Evolutionary conservation across 2,329 filamentous ascomycete species (phyloP).

Genomic region (Penicillium paneum): DNA sequence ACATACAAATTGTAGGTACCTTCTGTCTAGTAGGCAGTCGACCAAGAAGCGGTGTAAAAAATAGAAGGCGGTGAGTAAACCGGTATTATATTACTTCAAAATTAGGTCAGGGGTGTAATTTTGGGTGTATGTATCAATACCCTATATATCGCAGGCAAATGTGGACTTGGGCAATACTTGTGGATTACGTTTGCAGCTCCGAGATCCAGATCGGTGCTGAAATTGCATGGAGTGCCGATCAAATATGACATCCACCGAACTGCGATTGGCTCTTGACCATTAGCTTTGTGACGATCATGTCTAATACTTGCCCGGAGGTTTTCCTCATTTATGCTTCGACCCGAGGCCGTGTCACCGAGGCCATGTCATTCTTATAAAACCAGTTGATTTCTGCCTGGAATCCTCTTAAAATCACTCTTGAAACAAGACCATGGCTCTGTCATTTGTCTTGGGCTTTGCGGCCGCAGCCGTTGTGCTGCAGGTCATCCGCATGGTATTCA

Average conservation of each 20-base stretch:
- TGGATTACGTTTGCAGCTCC: too few species aligned
- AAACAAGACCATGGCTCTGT: slow-evolving; percentile 14
- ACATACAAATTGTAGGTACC: too few species aligned
- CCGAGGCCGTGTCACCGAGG: background rate
- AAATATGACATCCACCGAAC: background rate
- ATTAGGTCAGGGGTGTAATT: too few species aligned
- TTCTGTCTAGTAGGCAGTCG: too few species aligned
- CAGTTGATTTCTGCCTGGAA: background rate
- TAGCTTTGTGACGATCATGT: background rate
- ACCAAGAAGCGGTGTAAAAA: too few species aligned
- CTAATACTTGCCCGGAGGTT: background rate
- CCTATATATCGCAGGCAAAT: too few species aligned
- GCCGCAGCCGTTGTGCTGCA: slow-evolving; percentile 25
- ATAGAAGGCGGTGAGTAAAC: too few species aligned
- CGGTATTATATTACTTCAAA: too few species aligned
- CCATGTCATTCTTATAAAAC: background rate
- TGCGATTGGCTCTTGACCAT: background rate
- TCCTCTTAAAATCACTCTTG: background rate
- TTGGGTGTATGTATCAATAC: too few species aligned
- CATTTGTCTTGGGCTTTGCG: slow-evolving; percentile 23
- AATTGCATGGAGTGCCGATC: background rate
- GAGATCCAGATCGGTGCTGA: slow-evolving; percentile 1
- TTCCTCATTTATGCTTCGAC: background rate
- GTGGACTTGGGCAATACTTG: too few species aligned
- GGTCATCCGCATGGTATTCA: slow-evolving; percentile 21